phyloP scores from a whole-genome alignment of 495 filamentous ascomycete species.

The Penicillium lividum region DNA sequence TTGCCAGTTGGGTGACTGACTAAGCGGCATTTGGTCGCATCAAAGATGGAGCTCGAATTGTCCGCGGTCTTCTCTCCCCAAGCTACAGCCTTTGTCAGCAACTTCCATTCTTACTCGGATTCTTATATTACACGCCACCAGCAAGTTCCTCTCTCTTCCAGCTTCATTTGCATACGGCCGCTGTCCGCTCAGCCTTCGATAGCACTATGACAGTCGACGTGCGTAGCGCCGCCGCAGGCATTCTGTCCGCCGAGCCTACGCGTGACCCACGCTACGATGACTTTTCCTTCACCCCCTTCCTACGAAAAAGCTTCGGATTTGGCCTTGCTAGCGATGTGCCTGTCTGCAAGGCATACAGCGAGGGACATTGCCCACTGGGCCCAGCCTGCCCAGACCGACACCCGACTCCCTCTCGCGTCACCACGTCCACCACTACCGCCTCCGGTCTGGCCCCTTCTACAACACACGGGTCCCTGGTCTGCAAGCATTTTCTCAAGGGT shows the following conservation, averaged over 20 bases:
- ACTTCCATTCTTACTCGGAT: not conserved
- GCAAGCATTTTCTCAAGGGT: slow-evolving; percentile 97
- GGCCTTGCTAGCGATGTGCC: slow-evolving; percentile 73
- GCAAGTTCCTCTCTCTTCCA: not conserved
- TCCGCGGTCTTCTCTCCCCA: not conserved
- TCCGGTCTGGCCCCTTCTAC: slow-evolving; percentile 50
- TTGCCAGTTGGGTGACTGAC: not conserved
- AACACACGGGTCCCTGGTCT: slow-evolving; percentile 70
- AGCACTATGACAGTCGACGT: slow-evolving; percentile 43
- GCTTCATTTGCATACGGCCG: not conserved
- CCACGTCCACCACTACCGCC: slow-evolving; percentile 55
- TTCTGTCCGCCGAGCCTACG: slow-evolving; percentile 40
- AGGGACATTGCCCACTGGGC: slow-evolving; percentile 78
- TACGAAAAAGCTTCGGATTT: slow-evolving; percentile 74
- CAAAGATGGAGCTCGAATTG: not conserved
- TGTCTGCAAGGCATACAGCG: slow-evolving; percentile 76
- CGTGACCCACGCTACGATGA: slow-evolving; percentile 59
- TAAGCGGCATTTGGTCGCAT: not conserved
- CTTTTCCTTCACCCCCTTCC: slow-evolving; percentile 75
- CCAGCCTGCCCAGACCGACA: slow-evolving; percentile 70
- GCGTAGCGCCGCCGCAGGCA: slow-evolving; percentile 32
- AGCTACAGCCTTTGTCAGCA: not conserved
- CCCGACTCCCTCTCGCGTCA: slow-evolving; percentile 50
- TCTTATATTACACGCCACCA: not conserved
- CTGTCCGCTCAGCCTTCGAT: not conserved